Evolutionary conservation across 2,329 filamentous ascomycete genomes (phyloP).

Genomic region (Curvularia spicifera): DNA sequence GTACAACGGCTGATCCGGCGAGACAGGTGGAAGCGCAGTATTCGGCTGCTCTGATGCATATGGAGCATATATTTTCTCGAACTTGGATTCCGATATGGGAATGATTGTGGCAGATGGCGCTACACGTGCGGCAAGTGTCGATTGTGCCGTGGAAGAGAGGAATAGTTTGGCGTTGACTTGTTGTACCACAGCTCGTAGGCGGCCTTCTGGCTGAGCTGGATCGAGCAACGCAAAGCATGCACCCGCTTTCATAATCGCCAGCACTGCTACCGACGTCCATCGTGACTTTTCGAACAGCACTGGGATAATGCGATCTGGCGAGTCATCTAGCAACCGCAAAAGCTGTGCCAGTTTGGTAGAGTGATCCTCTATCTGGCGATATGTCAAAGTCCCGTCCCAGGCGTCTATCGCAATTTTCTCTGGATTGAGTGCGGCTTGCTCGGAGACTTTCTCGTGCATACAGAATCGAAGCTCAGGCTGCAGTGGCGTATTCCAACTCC

Average conservation of each 20-base stretch:
- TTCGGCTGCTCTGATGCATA: constrained; percentile 38
- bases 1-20: constrained; percentile 38
- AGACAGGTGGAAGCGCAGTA: constrained; percentile 34
- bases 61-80: constrained; percentile 37
- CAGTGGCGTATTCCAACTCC: constrained; percentile 57
- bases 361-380: constrained; percentile 44
- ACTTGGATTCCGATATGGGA: constrained; percentile 44
- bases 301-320: constrained; percentile 43
- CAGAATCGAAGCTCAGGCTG: constrained; percentile 54
- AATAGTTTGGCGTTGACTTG: constrained; percentile 40
- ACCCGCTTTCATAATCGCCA: constrained; percentile 51
- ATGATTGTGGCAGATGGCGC: constrained; percentile 41
- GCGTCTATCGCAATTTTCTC: constrained; percentile 49
- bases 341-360: constrained; percentile 41
- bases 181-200: constrained; percentile 40
- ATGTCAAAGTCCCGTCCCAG: constrained; percentile 49
- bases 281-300: constrained; percentile 51
- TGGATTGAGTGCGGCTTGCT: constrained; percentile 45
- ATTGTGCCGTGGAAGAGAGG: constrained; percentile 40
- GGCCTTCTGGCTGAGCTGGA: constrained; percentile 46
- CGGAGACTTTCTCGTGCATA: constrained; percentile 57
- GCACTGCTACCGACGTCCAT: constrained; percentile 49
- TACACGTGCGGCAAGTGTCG: constrained; percentile 37
- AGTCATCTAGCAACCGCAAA: constrained; percentile 33
- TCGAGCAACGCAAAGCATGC: constrained; percentile 48